phyloP scores from a whole-genome alignment of 768 basidiomycete species.

The Tulasnella calospora region DNA sequence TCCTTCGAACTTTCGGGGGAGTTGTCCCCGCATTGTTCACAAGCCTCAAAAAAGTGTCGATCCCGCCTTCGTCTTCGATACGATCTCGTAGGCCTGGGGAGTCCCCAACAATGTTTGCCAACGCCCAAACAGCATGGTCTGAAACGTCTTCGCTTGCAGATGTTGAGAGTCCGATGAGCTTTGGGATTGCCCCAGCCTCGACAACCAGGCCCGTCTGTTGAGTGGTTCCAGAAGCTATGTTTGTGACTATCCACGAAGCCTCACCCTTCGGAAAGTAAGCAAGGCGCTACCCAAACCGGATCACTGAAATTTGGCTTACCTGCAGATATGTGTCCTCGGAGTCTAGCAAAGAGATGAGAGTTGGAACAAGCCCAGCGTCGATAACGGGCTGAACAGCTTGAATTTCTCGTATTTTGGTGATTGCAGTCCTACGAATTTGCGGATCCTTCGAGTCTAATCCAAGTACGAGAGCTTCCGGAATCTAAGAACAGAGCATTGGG shows the following conservation, averaged over 20 bases:
- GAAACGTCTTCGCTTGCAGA: neutral
- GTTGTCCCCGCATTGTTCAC: neutral
- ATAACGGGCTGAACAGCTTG: neutral
- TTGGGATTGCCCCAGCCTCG: neutral
- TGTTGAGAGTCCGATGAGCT: neutral
- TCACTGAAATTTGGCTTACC: neutral
- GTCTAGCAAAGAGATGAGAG: neutral
- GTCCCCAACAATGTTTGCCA: neutral
- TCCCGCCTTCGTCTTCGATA: neutral
- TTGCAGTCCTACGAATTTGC: neutral
- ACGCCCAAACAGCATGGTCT: neutral
- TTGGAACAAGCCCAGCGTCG: neutral
- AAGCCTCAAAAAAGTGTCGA: neutral
- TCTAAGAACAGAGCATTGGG: neutral
- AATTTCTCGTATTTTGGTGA: neutral
- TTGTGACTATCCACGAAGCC: neutral
- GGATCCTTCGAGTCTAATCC: neutral
- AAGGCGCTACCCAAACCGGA: neutral
- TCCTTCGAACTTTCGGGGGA: neutral
- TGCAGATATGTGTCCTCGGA: neutral
- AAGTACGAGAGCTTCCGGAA: neutral
- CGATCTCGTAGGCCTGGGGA: neutral
- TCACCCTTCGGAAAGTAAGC: neutral
- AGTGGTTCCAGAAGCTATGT: neutral
- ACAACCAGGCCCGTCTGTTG: neutral